These are phyloP conservation scores for Chimonanthus praecox DNA, from an alignment of 164 flowering plant species.

Conservation along the genomic window DNA sequence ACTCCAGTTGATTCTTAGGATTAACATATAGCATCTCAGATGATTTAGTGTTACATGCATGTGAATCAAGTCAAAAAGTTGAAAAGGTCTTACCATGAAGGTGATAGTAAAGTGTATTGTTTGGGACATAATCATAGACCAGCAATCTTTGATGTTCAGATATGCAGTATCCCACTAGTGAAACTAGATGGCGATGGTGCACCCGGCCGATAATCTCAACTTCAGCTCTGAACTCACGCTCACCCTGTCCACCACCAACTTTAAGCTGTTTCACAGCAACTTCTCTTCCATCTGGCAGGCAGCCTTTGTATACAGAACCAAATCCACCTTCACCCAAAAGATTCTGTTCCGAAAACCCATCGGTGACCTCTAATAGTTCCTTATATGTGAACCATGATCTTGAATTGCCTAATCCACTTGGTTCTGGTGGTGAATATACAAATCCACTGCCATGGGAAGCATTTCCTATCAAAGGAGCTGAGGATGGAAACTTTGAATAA, in stretches of 20 bases:
- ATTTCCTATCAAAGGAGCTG: constrained; percentile 38
- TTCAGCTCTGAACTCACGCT: constrained; percentile 78
- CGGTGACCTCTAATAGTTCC: constrained; percentile 57
- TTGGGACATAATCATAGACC: constrained; percentile 75
- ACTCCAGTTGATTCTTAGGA: too few species aligned
- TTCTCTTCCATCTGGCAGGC: constrained; percentile 67
- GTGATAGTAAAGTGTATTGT: constrained; percentile 75
- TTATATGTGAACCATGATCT: constrained; percentile 61
- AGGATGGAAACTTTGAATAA: constrained; percentile 24
- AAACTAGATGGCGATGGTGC: constrained; percentile 89
- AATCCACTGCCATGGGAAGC: constrained; percentile 34
- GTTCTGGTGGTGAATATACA: constrained; percentile 36
- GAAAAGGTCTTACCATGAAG: constrained; percentile 63
- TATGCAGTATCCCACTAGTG: constrained; percentile 88
- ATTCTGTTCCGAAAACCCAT: constrained; percentile 71
- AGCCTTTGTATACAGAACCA: constrained; percentile 77
- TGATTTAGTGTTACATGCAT: neutral
- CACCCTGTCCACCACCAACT: constrained; percentile 84
- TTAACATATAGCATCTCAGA: too few species aligned
- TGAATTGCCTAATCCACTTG: constrained; percentile 67
- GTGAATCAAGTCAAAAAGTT: neutral
- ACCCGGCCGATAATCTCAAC: constrained; percentile 70
- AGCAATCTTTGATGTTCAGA: constrained; percentile 63
- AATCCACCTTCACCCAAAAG: constrained; percentile 90
- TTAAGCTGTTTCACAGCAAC: constrained; percentile 86